Evolutionary conservation across 345 rosid species (phyloP), one percentile per base, ranked within the genome.

Genomic region (Arabidopsis suecica): DNA sequence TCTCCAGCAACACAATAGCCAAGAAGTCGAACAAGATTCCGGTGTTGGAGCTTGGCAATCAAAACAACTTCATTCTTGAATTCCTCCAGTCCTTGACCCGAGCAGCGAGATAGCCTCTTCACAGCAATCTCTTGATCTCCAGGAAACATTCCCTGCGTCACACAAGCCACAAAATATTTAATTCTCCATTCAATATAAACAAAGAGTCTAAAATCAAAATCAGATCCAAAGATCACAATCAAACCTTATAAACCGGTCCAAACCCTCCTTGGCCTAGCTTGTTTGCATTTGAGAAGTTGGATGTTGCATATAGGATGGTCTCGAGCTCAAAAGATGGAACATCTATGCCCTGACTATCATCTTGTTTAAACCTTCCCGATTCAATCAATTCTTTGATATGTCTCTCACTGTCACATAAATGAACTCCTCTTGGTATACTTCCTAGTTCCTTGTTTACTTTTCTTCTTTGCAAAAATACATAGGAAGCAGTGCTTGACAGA

Each of bases 261-360:
- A 84, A 91, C 20, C 96, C 91, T 14, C 95, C 97, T 69, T 87
- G 88, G 20, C 97, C 95, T 32, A 86, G 82, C 77, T 84, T 89
- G 81, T 88, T 91, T 53, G 82, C 88, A 5, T 48, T 72, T 5
- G 97, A 80, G 83, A 90, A 93, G 68, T 74, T 82, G 9, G 84
- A 61, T 3, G 98, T 93, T n/a, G 97, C 93, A 64, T 70, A 77
- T 37, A 87, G 49, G 40, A 89, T 84, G 59, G 81, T 82, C 74
- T 83, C 89, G 49, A 89, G 64, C n/a, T 82, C 73, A 44, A 84
- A 89, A 70, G 68, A 83, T 16, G 89, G 87, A 36, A 85, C 84
- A 54, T 89, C 86, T 23, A 86, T 81, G 65, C 80, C 86, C 5
- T 76, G 72, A 50, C 62, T 69, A 56, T 84, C 82, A 5, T 86